Conservation (phyloP, 805 yeast genomes). For the Candida loeiensis region DNA sequence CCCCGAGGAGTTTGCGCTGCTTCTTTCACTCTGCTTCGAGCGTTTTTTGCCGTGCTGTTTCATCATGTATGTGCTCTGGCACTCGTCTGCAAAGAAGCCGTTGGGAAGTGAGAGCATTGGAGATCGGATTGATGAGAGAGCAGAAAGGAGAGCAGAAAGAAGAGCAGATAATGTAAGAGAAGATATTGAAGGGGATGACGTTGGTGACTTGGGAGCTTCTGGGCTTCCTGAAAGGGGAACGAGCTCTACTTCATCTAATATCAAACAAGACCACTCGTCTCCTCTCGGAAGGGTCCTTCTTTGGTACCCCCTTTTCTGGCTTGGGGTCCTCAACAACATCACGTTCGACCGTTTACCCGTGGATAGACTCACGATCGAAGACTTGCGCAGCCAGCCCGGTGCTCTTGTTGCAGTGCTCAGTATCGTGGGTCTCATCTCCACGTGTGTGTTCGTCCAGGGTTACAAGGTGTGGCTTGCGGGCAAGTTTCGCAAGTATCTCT, state of each 20-base stretch:
- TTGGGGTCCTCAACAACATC: conserved; percentile 79
- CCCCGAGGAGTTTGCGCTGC: conserved; percentile 51
- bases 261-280: too few species aligned
- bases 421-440: conserved; percentile 43
- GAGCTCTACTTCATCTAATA: too few species aligned
- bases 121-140: too few species aligned
- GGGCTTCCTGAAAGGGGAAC: too few species aligned
- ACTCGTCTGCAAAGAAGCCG: conserved; percentile 48
- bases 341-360: conserved; percentile 88
- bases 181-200: background rate
- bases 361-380: conserved; percentile 73
- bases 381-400: conserved; percentile 73
- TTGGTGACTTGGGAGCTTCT: background rate
- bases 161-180: too few species aligned
- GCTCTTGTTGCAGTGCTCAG: conserved; percentile 60
- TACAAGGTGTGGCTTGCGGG: conserved; percentile 78
- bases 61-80: conserved; percentile 69
- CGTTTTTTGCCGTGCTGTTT: conserved; percentile 74
- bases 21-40: conserved; percentile 68
- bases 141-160: too few species aligned
- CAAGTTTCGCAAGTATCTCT: conserved; percentile 54
- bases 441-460: conserved; percentile 69
- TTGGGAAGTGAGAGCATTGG: too few species aligned
- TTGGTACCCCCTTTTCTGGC: conserved; percentile 83
- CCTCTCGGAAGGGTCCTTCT: conserved; percentile 43